phyloP scores from a whole-genome alignment of 2,329 filamentous ascomycete species.

The Exserohilum rostratum region DNA sequence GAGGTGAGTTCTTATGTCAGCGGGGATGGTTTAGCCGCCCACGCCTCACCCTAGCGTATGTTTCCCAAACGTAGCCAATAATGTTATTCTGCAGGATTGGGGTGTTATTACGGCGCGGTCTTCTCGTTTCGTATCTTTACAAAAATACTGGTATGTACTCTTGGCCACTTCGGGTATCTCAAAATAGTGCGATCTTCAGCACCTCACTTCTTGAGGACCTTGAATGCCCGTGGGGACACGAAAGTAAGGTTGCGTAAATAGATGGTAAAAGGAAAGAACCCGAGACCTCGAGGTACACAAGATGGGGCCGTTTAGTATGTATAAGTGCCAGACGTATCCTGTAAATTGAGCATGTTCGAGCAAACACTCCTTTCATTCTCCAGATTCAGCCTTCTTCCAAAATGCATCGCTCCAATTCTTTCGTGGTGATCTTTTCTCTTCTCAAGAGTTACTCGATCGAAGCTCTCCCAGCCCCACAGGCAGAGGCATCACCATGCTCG shows the following conservation, averaged over 20 bases:
- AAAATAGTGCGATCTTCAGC: background rate
- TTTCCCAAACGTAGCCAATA: background rate
- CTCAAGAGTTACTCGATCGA: background rate
- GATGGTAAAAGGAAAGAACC: background rate
- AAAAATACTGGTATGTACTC: background rate
- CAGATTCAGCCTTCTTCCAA: background rate
- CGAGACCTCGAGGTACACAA: background rate
- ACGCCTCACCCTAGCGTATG: background rate
- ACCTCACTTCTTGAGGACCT: background rate
- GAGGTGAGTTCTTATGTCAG: background rate
- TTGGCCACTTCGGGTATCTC: background rate
- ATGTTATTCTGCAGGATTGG: background rate
- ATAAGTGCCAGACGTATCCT: background rate
- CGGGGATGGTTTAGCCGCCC: background rate
- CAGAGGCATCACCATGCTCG: background rate
- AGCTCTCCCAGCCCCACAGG: background rate
- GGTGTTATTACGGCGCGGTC: background rate
- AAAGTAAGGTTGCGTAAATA: background rate
- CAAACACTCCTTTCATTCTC: background rate
- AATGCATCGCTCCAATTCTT: background rate
- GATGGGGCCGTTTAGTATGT: background rate
- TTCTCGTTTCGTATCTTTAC: background rate
- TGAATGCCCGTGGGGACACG: background rate
- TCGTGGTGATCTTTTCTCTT: background rate
- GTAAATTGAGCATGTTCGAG: background rate